Conservation (phyloP, 352 stramenopile genomes). For the Phytophthora idaei region DNA sequence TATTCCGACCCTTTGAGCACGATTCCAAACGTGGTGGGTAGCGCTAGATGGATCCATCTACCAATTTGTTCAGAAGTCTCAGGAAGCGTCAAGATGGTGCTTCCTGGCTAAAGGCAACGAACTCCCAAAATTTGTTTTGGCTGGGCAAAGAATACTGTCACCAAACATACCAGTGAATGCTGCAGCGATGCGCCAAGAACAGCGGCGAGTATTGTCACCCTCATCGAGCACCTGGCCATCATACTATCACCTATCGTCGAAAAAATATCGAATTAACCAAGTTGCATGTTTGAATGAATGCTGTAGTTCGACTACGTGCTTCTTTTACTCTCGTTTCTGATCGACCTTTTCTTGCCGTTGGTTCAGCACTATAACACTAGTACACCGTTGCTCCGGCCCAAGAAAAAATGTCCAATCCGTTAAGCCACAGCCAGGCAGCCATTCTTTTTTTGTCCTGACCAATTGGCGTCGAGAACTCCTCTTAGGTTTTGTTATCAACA, state of each 20-base stretch:
- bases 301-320: not conserved
- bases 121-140: not conserved
- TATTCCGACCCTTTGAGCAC: not conserved
- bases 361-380: not conserved
- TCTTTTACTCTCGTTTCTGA: not conserved
- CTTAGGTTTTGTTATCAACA: not conserved
- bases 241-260: not conserved
- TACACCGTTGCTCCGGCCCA: not conserved
- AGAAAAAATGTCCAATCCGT: too few relatives aligned
- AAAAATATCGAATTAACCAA: not conserved
- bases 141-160: not conserved
- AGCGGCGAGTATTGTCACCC: not conserved
- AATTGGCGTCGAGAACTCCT: not conserved
- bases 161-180: not conserved
- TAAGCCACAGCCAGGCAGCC: not conserved
- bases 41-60: too few relatives aligned
- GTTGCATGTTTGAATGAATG: not conserved
- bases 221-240: too few relatives aligned
- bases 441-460: not conserved
- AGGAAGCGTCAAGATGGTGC: not conserved
- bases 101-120: not conserved
- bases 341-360: not conserved
- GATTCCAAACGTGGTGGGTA: too few relatives aligned
- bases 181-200: too few relatives aligned
- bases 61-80: not conserved